Conservation (phyloP, 768 basidiomycete species). For the Termitomyces sp. region DNA sequence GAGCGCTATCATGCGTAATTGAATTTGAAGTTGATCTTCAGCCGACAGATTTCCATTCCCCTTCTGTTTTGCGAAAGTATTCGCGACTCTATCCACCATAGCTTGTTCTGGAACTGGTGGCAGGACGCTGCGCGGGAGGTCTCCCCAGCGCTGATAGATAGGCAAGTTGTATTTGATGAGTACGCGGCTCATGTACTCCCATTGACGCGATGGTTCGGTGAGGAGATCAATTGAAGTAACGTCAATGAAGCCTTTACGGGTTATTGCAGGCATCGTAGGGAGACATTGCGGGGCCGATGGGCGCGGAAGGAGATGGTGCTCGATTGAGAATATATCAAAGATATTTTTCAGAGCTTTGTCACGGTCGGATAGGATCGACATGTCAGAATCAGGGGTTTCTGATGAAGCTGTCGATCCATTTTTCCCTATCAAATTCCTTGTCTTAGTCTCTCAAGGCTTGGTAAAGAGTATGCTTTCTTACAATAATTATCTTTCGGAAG, state of each 20-base stretch:
- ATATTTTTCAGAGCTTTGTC: slow-evolving; percentile 14
- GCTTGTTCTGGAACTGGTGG: slow-evolving; percentile 14
- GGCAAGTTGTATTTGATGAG: slow-evolving; percentile 16
- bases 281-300: background rate
- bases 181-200: slow-evolving; percentile 9
- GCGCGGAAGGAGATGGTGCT: slow-evolving; percentile 15
- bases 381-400: background rate
- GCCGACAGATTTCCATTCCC: background rate
- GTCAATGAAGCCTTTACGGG: slow-evolving; percentile 17
- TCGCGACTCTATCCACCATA: slow-evolving; percentile 11
- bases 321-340: slow-evolving; percentile 17
- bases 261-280: slow-evolving; percentile 17
- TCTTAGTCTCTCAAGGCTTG: background rate
- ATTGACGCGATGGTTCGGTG: slow-evolving; percentile 13
- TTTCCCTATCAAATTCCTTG: slow-evolving; percentile 14
- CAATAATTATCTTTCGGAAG: slow-evolving; percentile 10
- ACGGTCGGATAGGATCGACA: background rate
- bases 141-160: slow-evolving; percentile 14
- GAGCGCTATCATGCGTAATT: background rate
- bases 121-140: slow-evolving; percentile 13
- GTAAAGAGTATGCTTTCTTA: background rate
- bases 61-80: background rate
- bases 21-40: background rate
- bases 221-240: slow-evolving; percentile 13
- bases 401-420: slow-evolving; percentile 3